phyloP scores from a whole-genome alignment of 1,284 basidiomycete species.

The Malassezia sympodialis region DNA sequence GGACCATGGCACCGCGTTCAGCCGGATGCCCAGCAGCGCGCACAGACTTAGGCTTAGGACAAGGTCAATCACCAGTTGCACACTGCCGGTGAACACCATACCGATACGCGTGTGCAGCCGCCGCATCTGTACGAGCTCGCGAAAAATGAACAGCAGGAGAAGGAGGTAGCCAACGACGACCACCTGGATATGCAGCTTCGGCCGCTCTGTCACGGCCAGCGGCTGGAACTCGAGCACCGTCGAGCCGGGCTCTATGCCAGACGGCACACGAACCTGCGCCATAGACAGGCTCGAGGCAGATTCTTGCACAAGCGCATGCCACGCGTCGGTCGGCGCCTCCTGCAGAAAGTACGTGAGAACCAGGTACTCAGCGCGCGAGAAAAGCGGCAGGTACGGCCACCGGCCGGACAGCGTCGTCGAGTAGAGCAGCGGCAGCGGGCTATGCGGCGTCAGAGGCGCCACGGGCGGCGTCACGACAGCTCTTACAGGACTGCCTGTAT shows the following conservation, averaged over 20 bases:
- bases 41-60: slow-evolving; percentile 85
- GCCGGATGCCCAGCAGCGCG: slow-evolving; percentile 68
- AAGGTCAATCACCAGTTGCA: slow-evolving; percentile 80
- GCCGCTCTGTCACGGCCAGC: slow-evolving; percentile 16
- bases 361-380: slow-evolving; percentile 41
- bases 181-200: slow-evolving; percentile 51
- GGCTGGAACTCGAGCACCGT: slow-evolving; percentile 26
- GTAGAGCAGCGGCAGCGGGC: slow-evolving; percentile 29
- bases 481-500: slow-evolving; percentile 13
- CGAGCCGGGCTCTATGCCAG: neutral
- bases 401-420: slow-evolving; percentile 38
- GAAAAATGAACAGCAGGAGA: slow-evolving; percentile 67
- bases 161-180: slow-evolving; percentile 68
- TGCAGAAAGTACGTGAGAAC: slow-evolving; percentile 41
- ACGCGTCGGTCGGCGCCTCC: slow-evolving; percentile 1
- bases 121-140: slow-evolving; percentile 56
- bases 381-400: slow-evolving; percentile 39
- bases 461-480: slow-evolving; percentile 18
- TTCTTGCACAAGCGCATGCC: neutral
- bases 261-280: neutral
- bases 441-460: slow-evolving; percentile 23
- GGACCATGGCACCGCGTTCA: slow-evolving; percentile 77
- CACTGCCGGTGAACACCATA: slow-evolving; percentile 80
- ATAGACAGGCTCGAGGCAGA: neutral
- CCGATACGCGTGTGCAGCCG: slow-evolving; percentile 78